Base-by-base conservation (phyloP, 1,284 basidiomycete genomes). In the Irpex sp. region DNA sequence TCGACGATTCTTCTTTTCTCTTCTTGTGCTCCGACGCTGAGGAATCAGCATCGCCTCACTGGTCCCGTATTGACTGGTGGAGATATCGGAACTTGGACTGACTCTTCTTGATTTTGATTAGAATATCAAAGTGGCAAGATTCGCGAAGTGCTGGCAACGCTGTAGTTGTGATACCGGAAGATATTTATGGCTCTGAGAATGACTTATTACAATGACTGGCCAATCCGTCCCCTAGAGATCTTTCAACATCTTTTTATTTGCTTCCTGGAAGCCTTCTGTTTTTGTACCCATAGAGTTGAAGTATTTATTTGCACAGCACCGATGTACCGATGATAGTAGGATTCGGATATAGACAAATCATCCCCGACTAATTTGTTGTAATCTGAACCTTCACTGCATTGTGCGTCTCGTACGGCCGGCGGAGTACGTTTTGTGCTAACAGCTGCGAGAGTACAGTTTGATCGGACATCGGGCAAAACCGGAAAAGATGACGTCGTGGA, bases 101-200 rank as follows among this genome's bases (percentile, higher is more conserved):
- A 15, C n/a, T 35, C 56, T 31, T 33, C 33, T n/a, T 57, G 19
- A 19, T 26, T 51, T 61, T 39, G 43, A 15, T 59, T 47, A 65
- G 66, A 61, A 37, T 49, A 31, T 36, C 56, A 61, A 21, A 46
- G 59, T 43, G 33, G 21, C 5, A 59, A 63, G 49, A 59, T 67
- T 49, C 58, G 60, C 43, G 49, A 63, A 53, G 46, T 61, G n/a
- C 58, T 53, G 17, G 47, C 59, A 26, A 51, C 17, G 33, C 11
- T 58, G 53, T 55, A 21, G 15, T 65, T 33, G 31, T 33, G 31
- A 3, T 33, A 33, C 31, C 31, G 31, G 31, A 33, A 33, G 31
- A 33, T 33, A 33, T 33, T 33, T 33, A 33, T 33, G 31, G 31
- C 31, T 33, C 31, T 33, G 31, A 33, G 31, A 33, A 33, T 33